Evolutionary conservation across 2,329 filamentous ascomycete genomes (phyloP).

Genomic region (Pseudogymnoascus sp.): DNA sequence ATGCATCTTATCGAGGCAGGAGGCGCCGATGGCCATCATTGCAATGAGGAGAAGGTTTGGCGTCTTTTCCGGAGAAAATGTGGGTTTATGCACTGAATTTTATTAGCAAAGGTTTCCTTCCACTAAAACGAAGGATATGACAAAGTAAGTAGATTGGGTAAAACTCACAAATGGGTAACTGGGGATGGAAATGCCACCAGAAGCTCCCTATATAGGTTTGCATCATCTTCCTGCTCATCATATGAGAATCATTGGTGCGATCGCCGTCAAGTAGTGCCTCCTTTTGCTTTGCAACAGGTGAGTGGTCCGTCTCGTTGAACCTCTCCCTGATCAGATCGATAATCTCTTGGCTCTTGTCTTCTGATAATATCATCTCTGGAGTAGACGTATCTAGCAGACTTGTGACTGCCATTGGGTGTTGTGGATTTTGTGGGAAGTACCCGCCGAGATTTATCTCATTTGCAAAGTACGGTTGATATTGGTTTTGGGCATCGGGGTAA

Average conservation of each 20-base stretch:
- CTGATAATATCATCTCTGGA: constrained; percentile 73
- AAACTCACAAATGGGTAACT: constrained; percentile 64
- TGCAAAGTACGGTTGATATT: constrained; percentile 45
- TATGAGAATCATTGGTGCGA: constrained; percentile 53
- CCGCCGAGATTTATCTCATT: constrained; percentile 44
- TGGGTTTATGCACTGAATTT: constrained; percentile 68
- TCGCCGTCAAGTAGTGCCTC: constrained; percentile 74
- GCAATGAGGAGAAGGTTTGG: constrained; percentile 77
- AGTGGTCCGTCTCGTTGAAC: constrained; percentile 73
- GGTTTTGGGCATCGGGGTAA: constrained; percentile 45
- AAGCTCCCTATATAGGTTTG: constrained; percentile 89
- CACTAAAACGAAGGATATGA: too few species aligned
- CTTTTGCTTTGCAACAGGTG: constrained; percentile 65
- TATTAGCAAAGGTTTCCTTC: background rate
- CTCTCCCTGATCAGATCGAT: constrained; percentile 72
- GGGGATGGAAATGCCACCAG: constrained; percentile 90
- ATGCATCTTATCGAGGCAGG: constrained; percentile 77
- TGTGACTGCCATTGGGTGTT: constrained; percentile 84
- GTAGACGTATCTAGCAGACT: constrained; percentile 74
- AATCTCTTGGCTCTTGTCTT: constrained; percentile 77
- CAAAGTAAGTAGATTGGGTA: background rate
- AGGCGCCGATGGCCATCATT: constrained; percentile 88
- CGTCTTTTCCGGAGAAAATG: constrained; percentile 80
- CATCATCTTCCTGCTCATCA: constrained; percentile 88
- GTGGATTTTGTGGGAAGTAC: constrained; percentile 49